A percentile compares a stretch with the other conserved stretches of the same genome.
These are phyloP conservation scores for Aureobasidium sp. DNA, from an alignment of 2,329 filamentous ascomycete species.

Conservation along the genomic window DNA sequence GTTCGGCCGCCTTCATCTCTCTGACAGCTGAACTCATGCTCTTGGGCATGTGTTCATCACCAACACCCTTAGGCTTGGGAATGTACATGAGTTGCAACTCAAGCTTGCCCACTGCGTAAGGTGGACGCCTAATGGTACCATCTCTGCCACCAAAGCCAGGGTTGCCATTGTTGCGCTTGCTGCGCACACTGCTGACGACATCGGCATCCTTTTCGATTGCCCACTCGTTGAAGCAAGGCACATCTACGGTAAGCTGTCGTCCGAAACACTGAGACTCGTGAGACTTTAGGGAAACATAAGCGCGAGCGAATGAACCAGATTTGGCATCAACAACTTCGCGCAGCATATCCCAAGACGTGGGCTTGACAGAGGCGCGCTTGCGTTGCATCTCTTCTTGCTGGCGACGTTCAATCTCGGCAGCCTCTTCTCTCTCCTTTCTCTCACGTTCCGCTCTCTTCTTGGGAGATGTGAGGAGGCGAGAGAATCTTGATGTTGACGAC, in stretches of 20 bases:
- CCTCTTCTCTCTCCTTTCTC: constrained; percentile 72
- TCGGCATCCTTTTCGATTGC: constrained; percentile 70
- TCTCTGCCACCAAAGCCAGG: constrained; percentile 48
- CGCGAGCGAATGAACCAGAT: constrained; percentile 88
- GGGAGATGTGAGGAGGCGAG: constrained; percentile 84
- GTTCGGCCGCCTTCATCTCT: constrained; percentile 86
- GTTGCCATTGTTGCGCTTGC: constrained; percentile 55
- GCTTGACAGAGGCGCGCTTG: constrained; percentile 55
- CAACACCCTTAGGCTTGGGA: constrained; percentile 76
- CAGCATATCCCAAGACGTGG: constrained; percentile 77
- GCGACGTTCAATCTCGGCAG: constrained; percentile 51
- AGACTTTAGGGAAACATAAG: constrained; percentile 89
- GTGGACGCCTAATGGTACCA: constrained; percentile 69
- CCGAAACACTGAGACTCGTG: constrained; percentile 86
- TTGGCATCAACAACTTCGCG: constrained; percentile 76
- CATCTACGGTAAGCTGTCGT: constrained; percentile 76
- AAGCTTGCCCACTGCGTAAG: constrained; percentile 94
- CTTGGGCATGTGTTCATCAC: constrained; percentile 97
- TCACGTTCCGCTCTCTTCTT: constrained; percentile 97
- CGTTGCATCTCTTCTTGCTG: constrained; percentile 25
- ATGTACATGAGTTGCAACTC: constrained; percentile 93
- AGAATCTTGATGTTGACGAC: constrained; percentile 66
- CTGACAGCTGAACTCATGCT: constrained; percentile 96
- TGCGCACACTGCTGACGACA: constrained; percentile 82
- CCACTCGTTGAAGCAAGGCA: constrained; percentile 98